Percentiles rank a stretch among this genome's conserved stretches.
Conservation (phyloP, 2,329 filamentous ascomycete genomes). For the Sphaerulina musiva region DNA sequence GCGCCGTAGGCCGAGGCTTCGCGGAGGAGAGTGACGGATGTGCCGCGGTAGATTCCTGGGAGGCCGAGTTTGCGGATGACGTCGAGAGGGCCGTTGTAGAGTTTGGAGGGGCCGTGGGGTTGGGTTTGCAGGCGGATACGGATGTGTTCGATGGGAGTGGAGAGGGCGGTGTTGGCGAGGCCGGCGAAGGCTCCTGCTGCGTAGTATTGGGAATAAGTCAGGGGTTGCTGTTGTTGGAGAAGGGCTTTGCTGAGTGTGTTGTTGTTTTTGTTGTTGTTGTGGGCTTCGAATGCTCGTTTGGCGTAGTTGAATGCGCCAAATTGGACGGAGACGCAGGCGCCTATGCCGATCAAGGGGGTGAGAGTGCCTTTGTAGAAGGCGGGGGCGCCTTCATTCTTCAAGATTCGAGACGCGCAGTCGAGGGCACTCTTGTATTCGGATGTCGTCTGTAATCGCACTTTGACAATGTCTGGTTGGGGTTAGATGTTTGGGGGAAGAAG, state of each 20-base stretch:
- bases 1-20: conserved; percentile 92
- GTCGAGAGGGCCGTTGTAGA: conserved; percentile 82
- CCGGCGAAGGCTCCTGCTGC: conserved; percentile 86
- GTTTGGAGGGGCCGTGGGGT: conserved; percentile 70
- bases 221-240: conserved; percentile 33
- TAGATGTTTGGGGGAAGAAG: neutral
- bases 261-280: conserved; percentile 49
- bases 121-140: conserved; percentile 94
- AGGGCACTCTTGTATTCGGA: conserved; percentile 73
- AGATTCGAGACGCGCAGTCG: conserved; percentile 74
- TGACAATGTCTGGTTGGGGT: conserved; percentile 69
- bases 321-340: conserved; percentile 91
- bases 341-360: conserved; percentile 89
- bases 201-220: conserved; percentile 84
- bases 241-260: conserved; percentile 30
- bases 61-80: conserved; percentile 79
- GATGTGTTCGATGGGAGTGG: conserved; percentile 91
- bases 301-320: conserved; percentile 96
- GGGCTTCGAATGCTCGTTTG: conserved; percentile 73
- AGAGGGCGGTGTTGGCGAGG: conserved; percentile 80
- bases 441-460: conserved; percentile 90
- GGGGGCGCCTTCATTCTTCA: conserved; percentile 74
- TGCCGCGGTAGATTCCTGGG: conserved; percentile 75
- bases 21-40: conserved; percentile 74
- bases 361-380: conserved; percentile 99